Evolutionary conservation across 139 green algal species (phyloP).

Genomic region (Chlamydomonas asymmetrica): DNA sequence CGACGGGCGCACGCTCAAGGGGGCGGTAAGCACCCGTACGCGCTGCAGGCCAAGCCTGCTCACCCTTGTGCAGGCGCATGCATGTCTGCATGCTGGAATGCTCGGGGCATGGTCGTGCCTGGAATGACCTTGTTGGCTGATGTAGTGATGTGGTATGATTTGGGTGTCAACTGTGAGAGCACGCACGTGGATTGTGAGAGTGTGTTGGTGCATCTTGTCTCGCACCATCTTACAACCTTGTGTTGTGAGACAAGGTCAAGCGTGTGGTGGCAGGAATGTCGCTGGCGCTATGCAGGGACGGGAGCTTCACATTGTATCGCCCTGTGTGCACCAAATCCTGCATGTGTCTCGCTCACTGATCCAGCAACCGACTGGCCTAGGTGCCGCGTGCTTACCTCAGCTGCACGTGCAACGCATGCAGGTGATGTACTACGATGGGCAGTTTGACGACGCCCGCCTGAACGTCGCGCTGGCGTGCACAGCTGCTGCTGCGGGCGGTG

Average conservation of each 20-base stretch:
- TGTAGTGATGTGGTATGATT: neutral
- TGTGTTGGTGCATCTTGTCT: neutral
- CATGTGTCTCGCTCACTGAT: no score
- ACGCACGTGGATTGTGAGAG: neutral
- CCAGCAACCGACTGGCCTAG: no score
- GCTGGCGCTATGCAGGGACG: no score
- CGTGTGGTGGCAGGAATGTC: no score
- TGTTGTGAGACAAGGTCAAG: no score
- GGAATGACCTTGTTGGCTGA: neutral
- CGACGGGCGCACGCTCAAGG: slow-evolving; percentile 73
- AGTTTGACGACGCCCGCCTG: slow-evolving; percentile 95
- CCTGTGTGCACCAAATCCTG: no score
- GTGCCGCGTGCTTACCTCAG: no score
- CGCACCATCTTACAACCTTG: neutral
- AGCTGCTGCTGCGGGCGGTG: slow-evolving; percentile 82
- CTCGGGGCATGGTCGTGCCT: neutral
- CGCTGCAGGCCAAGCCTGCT: no score
- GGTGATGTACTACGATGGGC: slow-evolving; percentile 96
- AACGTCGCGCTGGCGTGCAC: slow-evolving; percentile 87
- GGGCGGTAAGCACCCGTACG: slow-evolving; percentile 57
- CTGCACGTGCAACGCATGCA: slow-evolving; percentile 29
- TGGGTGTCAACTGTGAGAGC: neutral
- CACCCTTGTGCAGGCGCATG: no score
- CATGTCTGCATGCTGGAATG: no score
- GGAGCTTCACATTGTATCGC: no score